Percentiles rank a stretch among this genome's conserved stretches.
Evolutionary conservation across 2,329 filamentous ascomycete genomes (phyloP).

Genomic region (Leptographium wingfieldii): DNA sequence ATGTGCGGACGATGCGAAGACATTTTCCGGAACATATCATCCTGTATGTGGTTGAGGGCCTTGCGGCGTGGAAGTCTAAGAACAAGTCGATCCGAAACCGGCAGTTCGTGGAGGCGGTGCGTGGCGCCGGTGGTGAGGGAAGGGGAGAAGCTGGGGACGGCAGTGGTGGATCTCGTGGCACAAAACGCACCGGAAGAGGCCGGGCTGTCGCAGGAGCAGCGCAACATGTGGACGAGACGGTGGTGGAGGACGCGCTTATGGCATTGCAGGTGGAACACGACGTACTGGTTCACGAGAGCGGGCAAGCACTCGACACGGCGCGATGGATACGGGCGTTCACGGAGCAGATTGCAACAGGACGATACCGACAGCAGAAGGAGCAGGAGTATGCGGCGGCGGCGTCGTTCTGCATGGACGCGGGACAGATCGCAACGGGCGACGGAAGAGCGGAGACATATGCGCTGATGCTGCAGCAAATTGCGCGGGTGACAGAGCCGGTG

Average conservation of each 20-base stretch:
- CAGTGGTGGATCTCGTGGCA: not conserved
- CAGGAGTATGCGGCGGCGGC: slow-evolving; percentile 36
- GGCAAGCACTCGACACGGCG: slow-evolving; percentile 47
- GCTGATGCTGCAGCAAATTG: slow-evolving; percentile 65
- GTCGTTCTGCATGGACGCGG: slow-evolving; percentile 66
- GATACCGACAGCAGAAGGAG: slow-evolving; percentile 49
- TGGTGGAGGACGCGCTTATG: slow-evolving; percentile 58
- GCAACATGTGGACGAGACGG: slow-evolving; percentile 49
- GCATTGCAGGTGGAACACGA: slow-evolving; percentile 54
- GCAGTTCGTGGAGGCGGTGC: slow-evolving; percentile 53
- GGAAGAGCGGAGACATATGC: slow-evolving; percentile 54
- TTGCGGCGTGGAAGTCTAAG: slow-evolving; percentile 53
- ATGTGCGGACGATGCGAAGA: slow-evolving; percentile 42
- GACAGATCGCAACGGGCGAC: slow-evolving; percentile 61
- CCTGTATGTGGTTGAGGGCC: slow-evolving; percentile 62
- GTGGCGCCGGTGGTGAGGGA: slow-evolving; percentile 18
- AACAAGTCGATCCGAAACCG: slow-evolving; percentile 55
- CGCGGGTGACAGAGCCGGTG: slow-evolving; percentile 57
- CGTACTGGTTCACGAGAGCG: slow-evolving; percentile 58
- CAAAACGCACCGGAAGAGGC: too few relatives aligned
- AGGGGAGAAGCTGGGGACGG: slow-evolving; percentile 8
- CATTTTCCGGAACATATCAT: slow-evolving; percentile 40
- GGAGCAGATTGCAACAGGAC: slow-evolving; percentile 64
- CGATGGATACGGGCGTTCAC: slow-evolving; percentile 64
- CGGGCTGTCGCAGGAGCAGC: slow-evolving; percentile 4